Percentiles rank a stretch among this genome's conserved stretches.
These are phyloP conservation scores for Beauveria asiatica DNA, from an alignment of 2,329 filamentous ascomycete genomes.

Conservation along the genomic window DNA sequence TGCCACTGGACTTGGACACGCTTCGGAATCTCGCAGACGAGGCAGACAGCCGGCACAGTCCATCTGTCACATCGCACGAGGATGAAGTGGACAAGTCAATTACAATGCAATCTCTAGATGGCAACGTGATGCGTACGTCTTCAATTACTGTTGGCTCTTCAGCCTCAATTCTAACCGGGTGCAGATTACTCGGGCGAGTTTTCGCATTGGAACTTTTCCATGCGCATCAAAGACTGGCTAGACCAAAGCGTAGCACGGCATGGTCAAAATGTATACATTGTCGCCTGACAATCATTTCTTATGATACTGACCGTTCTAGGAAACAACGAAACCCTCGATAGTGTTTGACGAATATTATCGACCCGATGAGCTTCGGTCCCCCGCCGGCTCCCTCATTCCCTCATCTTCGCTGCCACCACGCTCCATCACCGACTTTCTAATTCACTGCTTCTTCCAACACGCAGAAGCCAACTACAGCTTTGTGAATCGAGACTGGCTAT, in stretches of 20 bases:
- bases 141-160: neutral
- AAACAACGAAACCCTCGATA: constrained; percentile 14
- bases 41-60: constrained; percentile 15
- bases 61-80: constrained; percentile 8
- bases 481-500: constrained; percentile 35
- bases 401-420: constrained; percentile 36
- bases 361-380: constrained; percentile 36
- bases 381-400: constrained; percentile 28
- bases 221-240: constrained; percentile 42
- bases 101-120: constrained; percentile 31
- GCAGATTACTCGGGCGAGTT: constrained; percentile 44
- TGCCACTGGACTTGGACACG: constrained; percentile 12
- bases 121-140: constrained; percentile 30
- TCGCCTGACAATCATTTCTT: neutral
- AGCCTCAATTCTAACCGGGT: constrained; percentile 1
- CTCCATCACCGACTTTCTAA: constrained; percentile 37
- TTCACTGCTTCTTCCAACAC: constrained; percentile 38
- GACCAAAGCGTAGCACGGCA: constrained; percentile 28
- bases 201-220: constrained; percentile 45
- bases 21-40: constrained; percentile 33
- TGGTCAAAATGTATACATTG: constrained; percentile 19
- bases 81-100: constrained; percentile 19
- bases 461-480: constrained; percentile 42
- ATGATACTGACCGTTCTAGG: constrained; percentile 19
- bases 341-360: constrained; percentile 31